A percentile compares a stretch with the other conserved stretches of the same genome.
These are phyloP conservation scores for Debaryomyces fabryi DNA, from an alignment of 1,139 yeast species.

Conservation along the genomic window DNA sequence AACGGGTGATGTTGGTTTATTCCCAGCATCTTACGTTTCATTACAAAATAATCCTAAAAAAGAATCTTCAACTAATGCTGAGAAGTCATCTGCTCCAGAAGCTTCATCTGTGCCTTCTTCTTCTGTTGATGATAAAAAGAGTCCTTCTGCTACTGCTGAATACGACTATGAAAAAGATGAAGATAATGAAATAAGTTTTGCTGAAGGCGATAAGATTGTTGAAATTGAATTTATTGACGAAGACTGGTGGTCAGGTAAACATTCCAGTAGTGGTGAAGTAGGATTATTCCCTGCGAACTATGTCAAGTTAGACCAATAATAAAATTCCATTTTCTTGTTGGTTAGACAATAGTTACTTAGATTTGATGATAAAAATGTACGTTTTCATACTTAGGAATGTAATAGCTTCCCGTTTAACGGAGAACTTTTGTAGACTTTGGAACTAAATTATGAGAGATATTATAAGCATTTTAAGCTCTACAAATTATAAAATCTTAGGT, in stretches of 20 bases:
- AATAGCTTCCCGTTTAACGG: not conserved
- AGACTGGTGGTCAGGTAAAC: conserved; percentile 95
- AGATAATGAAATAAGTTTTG: conserved; percentile 83
- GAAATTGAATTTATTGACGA: conserved; percentile 90
- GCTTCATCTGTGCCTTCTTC: not conserved
- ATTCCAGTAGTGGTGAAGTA: conserved; percentile 63
- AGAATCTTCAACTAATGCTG: conserved; percentile 16
- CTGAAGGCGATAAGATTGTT: conserved; percentile 77
- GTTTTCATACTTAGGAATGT: not conserved
- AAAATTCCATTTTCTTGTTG: not conserved
- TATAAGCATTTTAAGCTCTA: not conserved
- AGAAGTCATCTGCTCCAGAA: not conserved
- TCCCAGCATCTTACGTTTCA: conserved; percentile 73
- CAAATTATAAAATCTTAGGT: not conserved
- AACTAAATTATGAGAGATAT: not conserved
- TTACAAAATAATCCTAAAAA: conserved; percentile 24
- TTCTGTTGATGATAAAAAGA: conserved; percentile 14
- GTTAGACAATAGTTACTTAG: not conserved
- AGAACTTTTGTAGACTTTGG: not conserved
- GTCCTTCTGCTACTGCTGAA: conserved; percentile 71
- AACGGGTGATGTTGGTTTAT: conserved; percentile 66
- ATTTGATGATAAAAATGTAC: conserved; percentile 3
- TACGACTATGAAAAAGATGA: conserved; percentile 89
- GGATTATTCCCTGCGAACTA: conserved; percentile 93
- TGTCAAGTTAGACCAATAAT: conserved; percentile 49